Evolutionary conservation across 106 monocot species (phyloP).

Genomic region (Platanthera guangdongensis): DNA sequence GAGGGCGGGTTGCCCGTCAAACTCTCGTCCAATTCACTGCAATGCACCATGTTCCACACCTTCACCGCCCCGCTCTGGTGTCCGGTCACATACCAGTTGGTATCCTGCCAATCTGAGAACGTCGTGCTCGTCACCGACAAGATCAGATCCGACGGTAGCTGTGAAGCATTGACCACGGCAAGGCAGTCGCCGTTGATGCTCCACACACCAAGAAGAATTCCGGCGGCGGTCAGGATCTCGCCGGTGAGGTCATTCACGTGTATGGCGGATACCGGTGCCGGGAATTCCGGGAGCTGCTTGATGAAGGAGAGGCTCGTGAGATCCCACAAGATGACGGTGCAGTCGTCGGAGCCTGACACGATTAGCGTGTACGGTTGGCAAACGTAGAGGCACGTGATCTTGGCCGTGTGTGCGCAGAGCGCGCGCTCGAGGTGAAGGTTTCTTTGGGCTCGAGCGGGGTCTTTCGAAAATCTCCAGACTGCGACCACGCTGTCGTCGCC

Average conservation of each 20-base stretch:
- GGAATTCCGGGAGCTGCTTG: constrained; percentile 78
- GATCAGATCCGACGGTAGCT: constrained; percentile 84
- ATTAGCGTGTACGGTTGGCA: constrained; percentile 82
- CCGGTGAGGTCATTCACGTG: constrained; percentile 91
- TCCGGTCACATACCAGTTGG: constrained; percentile 89
- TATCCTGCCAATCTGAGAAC: constrained; percentile 82
- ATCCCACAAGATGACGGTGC: constrained; percentile 90
- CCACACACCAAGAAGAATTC: constrained; percentile 80
- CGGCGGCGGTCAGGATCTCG: constrained; percentile 82
- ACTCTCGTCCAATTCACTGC: constrained; percentile 24
- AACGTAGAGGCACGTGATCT: constrained; percentile 76
- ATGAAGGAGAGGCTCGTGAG: constrained; percentile 64
- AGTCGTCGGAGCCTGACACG: constrained; percentile 80
- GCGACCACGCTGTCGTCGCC: constrained; percentile 77
- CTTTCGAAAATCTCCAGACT: constrained; percentile 71
- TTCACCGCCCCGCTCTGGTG: constrained; percentile 97
- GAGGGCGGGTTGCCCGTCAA: constrained; percentile 22
- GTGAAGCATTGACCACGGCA: constrained; percentile 82
- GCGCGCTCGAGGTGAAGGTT: constrained; percentile 37
- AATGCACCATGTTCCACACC: constrained; percentile 95
- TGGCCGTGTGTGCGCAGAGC: constrained; percentile 78
- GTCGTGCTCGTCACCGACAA: constrained; percentile 51
- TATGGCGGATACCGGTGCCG: constrained; percentile 66
- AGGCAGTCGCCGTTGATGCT: constrained; percentile 95
- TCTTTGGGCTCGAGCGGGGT: constrained; percentile 26